Evolutionary conservation across 2,329 filamentous ascomycete species (phyloP), one percentile per base, ranked within the genome.

Genomic region (Pseudogymnoascus sp.): DNA sequence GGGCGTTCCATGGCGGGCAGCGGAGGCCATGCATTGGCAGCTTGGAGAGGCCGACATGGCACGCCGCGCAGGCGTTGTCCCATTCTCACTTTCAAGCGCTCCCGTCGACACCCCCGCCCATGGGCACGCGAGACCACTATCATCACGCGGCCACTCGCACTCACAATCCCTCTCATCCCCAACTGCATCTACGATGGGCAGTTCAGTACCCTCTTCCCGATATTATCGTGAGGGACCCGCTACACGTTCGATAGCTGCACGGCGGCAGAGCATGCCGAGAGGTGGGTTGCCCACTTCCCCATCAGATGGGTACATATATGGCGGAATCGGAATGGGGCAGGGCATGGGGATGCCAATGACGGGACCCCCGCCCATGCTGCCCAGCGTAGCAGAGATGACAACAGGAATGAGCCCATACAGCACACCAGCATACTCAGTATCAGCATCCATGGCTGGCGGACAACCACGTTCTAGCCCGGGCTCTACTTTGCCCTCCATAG

Each of bases 11-110:
- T 97, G 93, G 93, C 85, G 95, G 71, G 92, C 95, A 16, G 93
- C 91, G 58, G 93, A 99, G 77, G 93, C 91, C 4, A 97, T 97
- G 93, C 95, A 97, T 76, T 99, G 95, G 93, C 90, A 96, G 72
- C 81, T 99, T 62, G 93, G 93, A 66, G 91, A 96, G 74, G 81
- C 87, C 69, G 95, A 97, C 70, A 97, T 99, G 91, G 93, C 93
- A 58, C 85, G 89, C 65, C 88, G 93, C 63, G 93, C 93, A 43
- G 95, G 95, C 49, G 91, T 95, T 38, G 88, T 90, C 6, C 91
- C 93, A 1, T 97, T 97, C 75, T 86, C 87, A 2, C 79, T 91
- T 31, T 85, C 87, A 12, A 81, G 79, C 60, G 79, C 82, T 66
- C 81, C 83, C 38, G 72, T 79, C 61, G 81, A 87, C 69, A 67